Evolutionary conservation across 1,284 basidiomycete species (phyloP), one percentile per base, ranked within the genome.

Genomic region (Butyriboletus pseudospeciosus): DNA sequence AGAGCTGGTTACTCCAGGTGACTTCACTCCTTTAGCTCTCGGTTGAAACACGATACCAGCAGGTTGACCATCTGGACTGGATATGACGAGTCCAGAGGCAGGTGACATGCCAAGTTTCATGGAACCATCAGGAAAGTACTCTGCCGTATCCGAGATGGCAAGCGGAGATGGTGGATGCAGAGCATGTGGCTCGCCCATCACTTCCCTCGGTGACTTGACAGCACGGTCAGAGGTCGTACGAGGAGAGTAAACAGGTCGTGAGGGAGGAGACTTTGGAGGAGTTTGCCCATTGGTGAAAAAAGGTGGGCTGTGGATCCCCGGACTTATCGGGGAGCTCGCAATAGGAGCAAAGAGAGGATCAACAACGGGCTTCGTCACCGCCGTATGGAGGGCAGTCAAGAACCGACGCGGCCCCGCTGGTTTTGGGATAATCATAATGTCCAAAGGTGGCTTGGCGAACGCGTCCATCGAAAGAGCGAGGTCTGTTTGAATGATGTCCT

Each of bases 31-130:
- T 54, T 79, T 82, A 7, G 75, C 67, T 25, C 79, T 76, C 0
- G 96, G 96, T 62, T 95, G 90, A 73, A 99, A 99, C 74, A 94
- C 93, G 60, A 99, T 95, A 7, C 94, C 95, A 23, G 92, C 84
- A 0, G 94, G 91, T 58, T 94, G 85, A 0, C 96, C 96, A 66
- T 97, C 93, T 1, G 92, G 92, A 65, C 87, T 92, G 61, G 95
- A 92, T 49, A 99, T 88, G 42, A 98, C 81, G 23, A 98, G 80
- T 1, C 96, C 96, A 4, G 90, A 88, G 3, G 90, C 89, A 0
- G 90, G 88, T 0, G 90, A 88, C 5, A 82, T 76, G 7, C 89
- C 86, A 8, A 90, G 78, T 63, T 87, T 85, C 50, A 82, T 77
- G 12, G 83, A 73, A 1, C 76, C 84, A 57, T 88, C 83, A 6